A percentile compares a stretch with the other conserved stretches of the same genome.
Evolutionary conservation across 2,329 filamentous ascomycete species (phyloP).

Genomic region (Botrytis elliptica): DNA sequence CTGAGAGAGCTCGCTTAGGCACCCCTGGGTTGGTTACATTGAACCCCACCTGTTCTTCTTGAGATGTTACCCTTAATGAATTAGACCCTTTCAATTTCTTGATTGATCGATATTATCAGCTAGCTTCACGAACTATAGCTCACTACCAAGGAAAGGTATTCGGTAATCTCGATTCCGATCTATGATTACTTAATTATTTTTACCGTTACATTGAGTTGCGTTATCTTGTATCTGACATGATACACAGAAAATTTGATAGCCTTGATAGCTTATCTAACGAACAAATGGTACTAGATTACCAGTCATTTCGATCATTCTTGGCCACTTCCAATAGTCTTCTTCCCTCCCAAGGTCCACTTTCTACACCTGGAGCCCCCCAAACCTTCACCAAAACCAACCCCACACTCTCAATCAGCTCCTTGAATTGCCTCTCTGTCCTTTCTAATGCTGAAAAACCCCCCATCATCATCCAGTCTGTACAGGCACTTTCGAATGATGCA

Average conservation of each 20-base stretch:
- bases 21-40: neutral
- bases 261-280: too few relatives aligned
- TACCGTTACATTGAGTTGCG: neutral
- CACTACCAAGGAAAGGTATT: neutral
- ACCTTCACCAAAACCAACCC: neutral
- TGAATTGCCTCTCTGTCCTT: conserved; percentile 8
- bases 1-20: neutral
- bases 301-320: neutral
- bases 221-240: neutral
- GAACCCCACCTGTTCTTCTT: neutral
- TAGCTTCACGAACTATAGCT: neutral
- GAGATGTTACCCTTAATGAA: neutral
- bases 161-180: neutral
- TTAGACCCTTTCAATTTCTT: neutral
- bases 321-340: conserved; percentile 16
- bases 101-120: neutral
- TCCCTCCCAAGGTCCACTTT: neutral
- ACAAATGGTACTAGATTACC: neutral
- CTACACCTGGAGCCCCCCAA: neutral
- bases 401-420: neutral
- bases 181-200: neutral
- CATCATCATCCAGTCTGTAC: conserved; percentile 15
- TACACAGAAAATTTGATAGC: too few relatives aligned
- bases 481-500: neutral
- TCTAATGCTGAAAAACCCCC: conserved; percentile 11